These are phyloP conservation scores for Millerozyma miso DNA, from an alignment of 805 yeast species.

Conservation along the genomic window DNA sequence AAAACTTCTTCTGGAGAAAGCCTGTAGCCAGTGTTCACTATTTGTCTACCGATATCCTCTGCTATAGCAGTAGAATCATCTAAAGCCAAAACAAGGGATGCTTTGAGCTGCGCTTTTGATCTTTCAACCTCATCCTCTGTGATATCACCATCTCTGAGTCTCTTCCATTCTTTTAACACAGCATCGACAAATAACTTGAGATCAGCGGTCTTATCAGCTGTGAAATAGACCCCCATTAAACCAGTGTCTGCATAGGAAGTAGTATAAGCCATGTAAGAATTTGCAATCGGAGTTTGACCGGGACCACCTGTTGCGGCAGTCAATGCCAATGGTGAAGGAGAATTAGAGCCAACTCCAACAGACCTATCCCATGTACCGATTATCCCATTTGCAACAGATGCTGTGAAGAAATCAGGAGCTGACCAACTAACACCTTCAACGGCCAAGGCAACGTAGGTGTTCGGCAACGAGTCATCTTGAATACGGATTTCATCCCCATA, in stretches of 20 bases:
- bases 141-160: conserved; percentile 74
- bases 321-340: conserved; percentile 81
- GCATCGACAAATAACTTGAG: conserved; percentile 68
- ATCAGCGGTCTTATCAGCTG: conserved; percentile 70
- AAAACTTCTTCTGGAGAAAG: conserved; percentile 72
- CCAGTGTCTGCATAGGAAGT: conserved; percentile 98
- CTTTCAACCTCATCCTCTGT: conserved; percentile 85
- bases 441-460: conserved; percentile 87
- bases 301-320: conserved; percentile 57
- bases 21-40: conserved; percentile 87
- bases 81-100: conserved; percentile 79
- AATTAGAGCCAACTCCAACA: conserved; percentile 73
- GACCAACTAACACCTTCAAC: conserved; percentile 99
- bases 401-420: conserved; percentile 91
- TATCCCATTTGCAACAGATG: conserved; percentile 92
- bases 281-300: conserved; percentile 67
- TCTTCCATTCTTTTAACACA: conserved; percentile 81
- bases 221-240: conserved; percentile 92
- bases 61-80: conserved; percentile 96
- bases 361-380: conserved; percentile 98
- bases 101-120: conserved; percentile 92
- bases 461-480: conserved; percentile 77
- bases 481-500: conserved; percentile 82
- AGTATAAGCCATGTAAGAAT: conserved; percentile 93
- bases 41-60: conserved; percentile 96